These are phyloP conservation scores for Hypoxylon sp. DNA, from an alignment of 2,329 filamentous ascomycete species.

Conservation along the genomic window DNA sequence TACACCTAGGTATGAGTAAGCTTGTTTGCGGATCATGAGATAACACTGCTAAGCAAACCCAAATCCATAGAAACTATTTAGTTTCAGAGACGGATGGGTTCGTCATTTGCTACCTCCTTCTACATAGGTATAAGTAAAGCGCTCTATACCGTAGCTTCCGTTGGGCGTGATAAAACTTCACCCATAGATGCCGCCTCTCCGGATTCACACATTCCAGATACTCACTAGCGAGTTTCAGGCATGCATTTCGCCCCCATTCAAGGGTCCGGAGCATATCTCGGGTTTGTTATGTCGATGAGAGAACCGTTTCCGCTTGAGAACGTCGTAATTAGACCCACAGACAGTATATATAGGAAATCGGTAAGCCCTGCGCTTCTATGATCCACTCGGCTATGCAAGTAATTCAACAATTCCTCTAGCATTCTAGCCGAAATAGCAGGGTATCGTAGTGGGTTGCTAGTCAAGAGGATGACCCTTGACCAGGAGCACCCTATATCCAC, in stretches of 20 bases:
- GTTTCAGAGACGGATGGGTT: neutral
- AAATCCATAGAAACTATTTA: neutral
- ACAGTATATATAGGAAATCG: neutral
- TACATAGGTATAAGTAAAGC: neutral
- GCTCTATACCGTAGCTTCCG: neutral
- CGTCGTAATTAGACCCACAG: slow-evolving; percentile 5
- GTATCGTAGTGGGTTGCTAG: neutral
- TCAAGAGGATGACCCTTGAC: neutral
- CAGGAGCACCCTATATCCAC: neutral
- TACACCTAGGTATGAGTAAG: slow-evolving; percentile 14
- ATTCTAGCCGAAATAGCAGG: neutral
- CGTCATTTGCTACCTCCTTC: neutral
- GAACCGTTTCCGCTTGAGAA: slow-evolving; percentile 1
- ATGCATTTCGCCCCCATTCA: neutral
- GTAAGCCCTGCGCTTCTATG: slow-evolving; percentile 2
- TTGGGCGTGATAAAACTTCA: neutral
- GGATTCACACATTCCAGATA: neutral
- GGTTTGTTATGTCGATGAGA: slow-evolving; percentile 11
- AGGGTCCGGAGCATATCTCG: slow-evolving; percentile 4
- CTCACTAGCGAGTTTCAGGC: slow-evolving; percentile 3
- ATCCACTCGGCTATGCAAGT: slow-evolving; percentile 11
- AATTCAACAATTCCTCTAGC: neutral
- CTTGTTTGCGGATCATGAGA: neutral
- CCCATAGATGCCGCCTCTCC: neutral
- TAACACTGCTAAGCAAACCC: neutral